Evolutionary conservation across 495 filamentous ascomycete genomes (phyloP), one percentile per base, ranked within the genome.

Genomic region (Trichoderma asperelloides): DNA sequence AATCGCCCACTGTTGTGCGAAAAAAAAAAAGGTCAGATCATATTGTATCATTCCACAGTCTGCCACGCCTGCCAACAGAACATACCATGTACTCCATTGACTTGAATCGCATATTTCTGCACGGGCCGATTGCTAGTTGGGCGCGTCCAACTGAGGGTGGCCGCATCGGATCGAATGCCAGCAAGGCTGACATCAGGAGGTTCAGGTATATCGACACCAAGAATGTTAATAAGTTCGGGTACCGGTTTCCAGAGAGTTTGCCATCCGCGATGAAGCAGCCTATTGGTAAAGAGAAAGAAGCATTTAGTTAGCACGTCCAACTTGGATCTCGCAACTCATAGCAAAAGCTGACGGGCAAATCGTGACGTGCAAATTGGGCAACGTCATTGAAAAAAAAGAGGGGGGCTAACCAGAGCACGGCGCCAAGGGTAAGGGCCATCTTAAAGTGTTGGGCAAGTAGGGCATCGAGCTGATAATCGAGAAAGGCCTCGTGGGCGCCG

Each of bases 171-270:
- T 64, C 88, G 89, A 68, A 98, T 91, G 63, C 90, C 92, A 64
- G 93, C 92, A n/a, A 98, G 84, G 39, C 92, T 96, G 30, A 98
- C 89, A 67, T 93, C 86, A 28, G 95, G 95, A 25, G 92, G 86
- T 63, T 91, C 87, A 65, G 95, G 95, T 25, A 97, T 91, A 70
- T 98, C 96, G 69, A 97, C 87, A 40, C 95, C 95, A 25, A 98
- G 85, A 43, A 97, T 88, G 70, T 88, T 88, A 67, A 97, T 91
- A 43, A 98, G 85, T 51, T 96, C 88, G 62, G 94, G 90, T 41
- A 97, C 92, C 11, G 95, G 91, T 64, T 92, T 96, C 74, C 91
- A 87, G 43, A 96, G 84, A 28, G 96, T 92, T 72, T 91, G 88
- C 78, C 89, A 93, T 64, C 90, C 88, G 66, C 93, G 89, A 71